These are phyloP conservation scores for Leccinum ambiguum DNA, from an alignment of 1,284 basidiomycete genomes.

Conservation along the genomic window DNA sequence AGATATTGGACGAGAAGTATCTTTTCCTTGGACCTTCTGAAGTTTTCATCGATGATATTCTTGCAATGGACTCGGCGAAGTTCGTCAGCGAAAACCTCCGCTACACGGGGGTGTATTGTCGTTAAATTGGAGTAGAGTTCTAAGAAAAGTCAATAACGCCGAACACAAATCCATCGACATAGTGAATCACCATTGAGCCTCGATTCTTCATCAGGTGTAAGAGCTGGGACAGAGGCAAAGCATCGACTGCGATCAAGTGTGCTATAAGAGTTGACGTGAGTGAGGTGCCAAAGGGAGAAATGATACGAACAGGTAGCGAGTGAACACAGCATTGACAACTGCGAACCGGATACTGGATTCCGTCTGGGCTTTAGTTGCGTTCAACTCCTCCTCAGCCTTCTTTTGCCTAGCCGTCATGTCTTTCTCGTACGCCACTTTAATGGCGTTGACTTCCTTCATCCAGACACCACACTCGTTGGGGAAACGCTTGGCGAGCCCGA, in stretches of 20 bases:
- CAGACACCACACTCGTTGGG: conserved; percentile 29
- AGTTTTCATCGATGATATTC: too few species aligned
- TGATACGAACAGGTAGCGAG: background rate
- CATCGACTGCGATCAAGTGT: conserved; percentile 22
- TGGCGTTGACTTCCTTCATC: conserved; percentile 17
- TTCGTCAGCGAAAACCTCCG: too few species aligned
- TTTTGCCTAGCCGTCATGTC: conserved; percentile 11
- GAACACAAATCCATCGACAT: background rate
- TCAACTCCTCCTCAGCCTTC: conserved; percentile 10
- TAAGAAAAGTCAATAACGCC: conserved; percentile 6
- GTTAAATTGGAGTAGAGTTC: conserved; percentile 9
- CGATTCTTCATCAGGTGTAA: conserved; percentile 19
- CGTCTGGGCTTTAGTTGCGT: too few species aligned
- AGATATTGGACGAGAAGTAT: too few species aligned
- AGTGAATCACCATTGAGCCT: conserved; percentile 15
- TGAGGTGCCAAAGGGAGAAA: background rate
- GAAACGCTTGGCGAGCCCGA: conserved; percentile 35
- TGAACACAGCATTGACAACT: too few species aligned
- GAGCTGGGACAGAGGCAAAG: conserved; percentile 17
- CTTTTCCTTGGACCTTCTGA: too few species aligned
- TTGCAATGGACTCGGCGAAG: too few species aligned
- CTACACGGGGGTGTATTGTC: too few species aligned
- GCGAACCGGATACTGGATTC: too few species aligned
- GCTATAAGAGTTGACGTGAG: conserved; percentile 15
- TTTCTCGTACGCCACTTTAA: conserved; percentile 11